These are phyloP conservation scores for Haplosporangium gracile DNA, from an alignment of 192 early-diverging fungal genomes.

Conservation along the genomic window DNA sequence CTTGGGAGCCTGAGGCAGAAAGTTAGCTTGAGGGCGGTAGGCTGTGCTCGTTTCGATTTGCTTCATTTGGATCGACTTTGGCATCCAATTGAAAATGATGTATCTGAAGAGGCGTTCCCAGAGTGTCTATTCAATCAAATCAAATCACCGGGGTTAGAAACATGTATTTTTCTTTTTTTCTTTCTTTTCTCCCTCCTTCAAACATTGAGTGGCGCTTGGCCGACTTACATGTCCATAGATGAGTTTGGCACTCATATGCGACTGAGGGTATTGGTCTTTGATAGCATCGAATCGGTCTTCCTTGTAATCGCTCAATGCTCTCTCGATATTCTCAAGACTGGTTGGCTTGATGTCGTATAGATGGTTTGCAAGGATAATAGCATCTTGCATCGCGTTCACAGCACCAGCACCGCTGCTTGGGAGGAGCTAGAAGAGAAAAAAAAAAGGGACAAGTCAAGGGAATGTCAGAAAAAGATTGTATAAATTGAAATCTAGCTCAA, in stretches of 20 bases:
- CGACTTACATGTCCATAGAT: not conserved
- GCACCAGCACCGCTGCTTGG: constrained; percentile 15
- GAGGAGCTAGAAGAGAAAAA: not conserved
- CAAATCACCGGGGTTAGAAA: no score
- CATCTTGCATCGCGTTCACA: constrained; percentile 15
- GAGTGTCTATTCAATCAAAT: not conserved
- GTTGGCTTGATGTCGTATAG: constrained; percentile 4
- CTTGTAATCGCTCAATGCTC: not conserved
- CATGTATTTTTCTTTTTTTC: no score
- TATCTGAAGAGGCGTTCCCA: not conserved
- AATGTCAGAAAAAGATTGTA: no score
- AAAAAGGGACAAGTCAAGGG: no score
- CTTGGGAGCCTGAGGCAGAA: not conserved
- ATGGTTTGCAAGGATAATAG: constrained; percentile 9
- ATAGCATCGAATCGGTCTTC: not conserved
- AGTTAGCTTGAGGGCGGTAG: not conserved
- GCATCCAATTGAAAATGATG: not conserved
- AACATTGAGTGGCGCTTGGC: no score
- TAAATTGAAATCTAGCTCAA: no score
- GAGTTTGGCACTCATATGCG: not conserved
- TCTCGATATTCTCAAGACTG: not conserved
- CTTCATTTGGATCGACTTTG: not conserved
- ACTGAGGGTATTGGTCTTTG: not conserved
- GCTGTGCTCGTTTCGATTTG: not conserved
- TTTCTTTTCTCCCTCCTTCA: no score